Evolutionary conservation across 352 stramenopile species (phyloP), one percentile per base, ranked within the genome.

Genomic region (Thalassiosira sp.): DNA sequence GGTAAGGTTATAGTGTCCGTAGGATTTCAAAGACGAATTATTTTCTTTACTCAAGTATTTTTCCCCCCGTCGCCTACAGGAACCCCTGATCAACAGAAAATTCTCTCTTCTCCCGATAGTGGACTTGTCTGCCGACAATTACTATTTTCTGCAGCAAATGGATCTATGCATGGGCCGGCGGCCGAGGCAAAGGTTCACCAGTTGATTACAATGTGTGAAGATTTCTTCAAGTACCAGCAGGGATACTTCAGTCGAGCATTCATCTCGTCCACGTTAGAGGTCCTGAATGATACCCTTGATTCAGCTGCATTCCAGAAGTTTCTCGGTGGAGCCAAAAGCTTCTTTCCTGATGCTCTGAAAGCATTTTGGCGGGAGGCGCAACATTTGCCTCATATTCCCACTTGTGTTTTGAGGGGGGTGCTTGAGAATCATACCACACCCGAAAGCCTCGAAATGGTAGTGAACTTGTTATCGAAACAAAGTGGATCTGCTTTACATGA

Each of bases 161-260:
- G 85, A 43, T 91, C 84, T 18, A 68, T 90, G 52, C 88, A 94
- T 69, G 88, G 84, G 8, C 76, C 85, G 16, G 81, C 86, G 15
- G 74, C 68, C 3, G 86, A 94, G 48, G 81, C 79, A 46, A 94
- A 94, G 63, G 71, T 85, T n/a, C 81, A 92, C 37, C 68, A 87
- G 24, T 63, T 94, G 1, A 90, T 94, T 59, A 76, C 83, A 15
- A 90, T 92, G 83, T 79, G 79, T 24, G 88, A 94, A 79, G 82
- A 91, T 54, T 90, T 91, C 65, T 86, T 93, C 45, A 93, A 93
- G 56, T 92, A 94, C 31, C 86, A 94, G 28, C 88, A 94, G 57
- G 88, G 88, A 3, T 94, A 91, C 62, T 90, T 89, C 49, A 90
- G 80, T 51, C 72, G 85, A 59, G 81, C 86, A 43, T 86, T 94